Evolutionary conservation across 768 basidiomycete species (phyloP).

Genomic region (Tricholoma saponaceum): DNA sequence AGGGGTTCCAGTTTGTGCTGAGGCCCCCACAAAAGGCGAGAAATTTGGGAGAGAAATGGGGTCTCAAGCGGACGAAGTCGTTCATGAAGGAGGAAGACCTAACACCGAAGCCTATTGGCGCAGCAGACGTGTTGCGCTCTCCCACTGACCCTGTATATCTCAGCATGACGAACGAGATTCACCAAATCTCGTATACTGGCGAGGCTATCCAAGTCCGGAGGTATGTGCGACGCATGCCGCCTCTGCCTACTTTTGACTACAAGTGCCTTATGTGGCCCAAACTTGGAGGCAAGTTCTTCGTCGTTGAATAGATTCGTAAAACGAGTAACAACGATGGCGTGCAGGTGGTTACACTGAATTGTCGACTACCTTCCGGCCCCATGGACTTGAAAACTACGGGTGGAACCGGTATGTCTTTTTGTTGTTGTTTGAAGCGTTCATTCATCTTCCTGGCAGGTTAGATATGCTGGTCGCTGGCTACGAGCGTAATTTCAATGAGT

Average conservation of each 20-base stretch:
- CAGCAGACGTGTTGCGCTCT: conserved; percentile 58
- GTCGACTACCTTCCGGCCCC: conserved; percentile 67
- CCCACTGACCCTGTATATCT: conserved; percentile 78
- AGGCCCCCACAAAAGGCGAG: conserved; percentile 32
- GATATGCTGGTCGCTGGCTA: conserved; percentile 86
- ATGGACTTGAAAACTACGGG: conserved; percentile 77
- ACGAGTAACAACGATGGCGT: not conserved
- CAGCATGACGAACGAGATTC: conserved; percentile 94
- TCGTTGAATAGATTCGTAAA: not conserved
- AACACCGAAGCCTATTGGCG: conserved; percentile 54
- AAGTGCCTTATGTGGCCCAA: conserved; percentile 94
- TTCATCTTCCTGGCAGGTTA: conserved; percentile 39
- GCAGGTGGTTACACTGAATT: conserved; percentile 77
- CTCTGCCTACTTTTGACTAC: conserved; percentile 66
- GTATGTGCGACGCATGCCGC: conserved; percentile 73
- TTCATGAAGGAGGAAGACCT: conserved; percentile 53
- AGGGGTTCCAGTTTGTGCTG: conserved; percentile 93
- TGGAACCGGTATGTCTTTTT: conserved; percentile 68
- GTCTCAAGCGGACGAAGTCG: conserved; percentile 48
- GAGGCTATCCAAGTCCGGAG: conserved; percentile 85
- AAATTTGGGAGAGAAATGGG: conserved; percentile 26
- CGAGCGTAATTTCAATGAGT: conserved; percentile 75
- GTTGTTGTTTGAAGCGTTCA: not conserved
- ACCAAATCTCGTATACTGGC: conserved; percentile 88
- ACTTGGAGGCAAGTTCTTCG: conserved; percentile 47